Evolutionary conservation across 345 rosid species (phyloP).

Genomic region (Erucastrum elatum): DNA sequence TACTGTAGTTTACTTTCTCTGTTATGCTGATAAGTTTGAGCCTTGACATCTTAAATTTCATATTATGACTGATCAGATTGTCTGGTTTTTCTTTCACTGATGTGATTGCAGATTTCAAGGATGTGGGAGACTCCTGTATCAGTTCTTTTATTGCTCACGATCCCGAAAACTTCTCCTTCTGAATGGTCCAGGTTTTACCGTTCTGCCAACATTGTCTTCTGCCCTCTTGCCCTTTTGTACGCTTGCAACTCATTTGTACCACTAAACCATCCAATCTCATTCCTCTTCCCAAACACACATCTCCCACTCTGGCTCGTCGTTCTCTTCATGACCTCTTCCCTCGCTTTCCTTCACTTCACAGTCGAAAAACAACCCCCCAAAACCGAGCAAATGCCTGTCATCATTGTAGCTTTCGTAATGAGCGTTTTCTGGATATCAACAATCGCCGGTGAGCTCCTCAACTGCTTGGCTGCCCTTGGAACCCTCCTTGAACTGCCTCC

Average conservation of each 20-base stretch:
- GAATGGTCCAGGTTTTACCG: conserved; percentile 76
- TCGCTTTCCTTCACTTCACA: conserved; percentile 71
- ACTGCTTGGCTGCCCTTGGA: conserved; percentile 85
- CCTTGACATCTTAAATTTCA: neutral
- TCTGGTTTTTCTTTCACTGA: conserved; percentile 9
- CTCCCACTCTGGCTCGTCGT: conserved; percentile 83
- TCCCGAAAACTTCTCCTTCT: conserved; percentile 74
- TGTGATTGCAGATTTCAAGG: conserved; percentile 59
- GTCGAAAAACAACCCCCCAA: conserved; percentile 84
- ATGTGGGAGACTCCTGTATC: conserved; percentile 75
- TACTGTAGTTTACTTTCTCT: conserved; percentile 6
- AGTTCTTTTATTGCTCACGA: conserved; percentile 68
- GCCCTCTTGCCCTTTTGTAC: conserved; percentile 82
- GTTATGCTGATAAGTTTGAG: conserved; percentile 15
- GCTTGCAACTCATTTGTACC: conserved; percentile 80
- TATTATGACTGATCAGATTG: neutral
- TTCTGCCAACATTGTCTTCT: conserved; percentile 75
- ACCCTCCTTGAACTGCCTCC: conserved; percentile 73
- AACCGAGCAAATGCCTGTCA: conserved; percentile 68
- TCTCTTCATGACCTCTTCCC: conserved; percentile 66
- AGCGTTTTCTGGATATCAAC: conserved; percentile 97
- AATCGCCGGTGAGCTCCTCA: conserved; percentile 87
- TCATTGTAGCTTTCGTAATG: conserved; percentile 76
- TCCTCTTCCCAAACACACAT: conserved; percentile 70
- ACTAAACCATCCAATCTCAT: conserved; percentile 70